A percentile compares a stretch with the other conserved stretches of the same genome.
phyloP scores from a whole-genome alignment of 305 asterid species.

The Rubia balearica region DNA sequence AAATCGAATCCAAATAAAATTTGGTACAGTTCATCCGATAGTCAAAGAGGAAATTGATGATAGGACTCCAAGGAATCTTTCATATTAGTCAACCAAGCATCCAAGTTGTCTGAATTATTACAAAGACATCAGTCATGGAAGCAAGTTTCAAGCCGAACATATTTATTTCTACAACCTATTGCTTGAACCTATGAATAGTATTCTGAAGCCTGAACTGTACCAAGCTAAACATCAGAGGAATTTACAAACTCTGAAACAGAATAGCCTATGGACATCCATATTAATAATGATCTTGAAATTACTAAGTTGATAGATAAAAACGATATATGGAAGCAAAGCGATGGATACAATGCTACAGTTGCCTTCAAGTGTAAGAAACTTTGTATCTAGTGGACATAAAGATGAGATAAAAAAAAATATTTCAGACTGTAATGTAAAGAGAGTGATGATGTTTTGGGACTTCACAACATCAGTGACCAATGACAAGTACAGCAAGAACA shows the following conservation, averaged over 20 bases:
- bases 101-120: background rate
- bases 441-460: background rate
- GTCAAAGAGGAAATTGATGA: background rate
- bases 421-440: background rate
- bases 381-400: background rate
- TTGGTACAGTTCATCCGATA: background rate
- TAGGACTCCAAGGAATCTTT: background rate
- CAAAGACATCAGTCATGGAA: background rate
- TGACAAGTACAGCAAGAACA: background rate
- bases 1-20: background rate
- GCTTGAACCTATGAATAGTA: background rate
- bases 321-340: background rate
- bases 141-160: constrained; percentile 2
- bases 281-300: background rate
- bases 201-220: background rate
- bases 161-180: background rate
- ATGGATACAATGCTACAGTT: background rate
- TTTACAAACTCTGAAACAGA: background rate
- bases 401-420: background rate
- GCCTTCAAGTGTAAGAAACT: background rate
- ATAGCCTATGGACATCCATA: background rate
- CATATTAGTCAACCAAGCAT: background rate
- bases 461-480: background rate
- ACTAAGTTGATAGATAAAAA: background rate
- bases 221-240: background rate